A percentile compares a stretch with the other conserved stretches of the same genome.
Evolutionary conservation across 208 protist species (phyloP).

Genomic region (Leishmania tropica): DNA sequence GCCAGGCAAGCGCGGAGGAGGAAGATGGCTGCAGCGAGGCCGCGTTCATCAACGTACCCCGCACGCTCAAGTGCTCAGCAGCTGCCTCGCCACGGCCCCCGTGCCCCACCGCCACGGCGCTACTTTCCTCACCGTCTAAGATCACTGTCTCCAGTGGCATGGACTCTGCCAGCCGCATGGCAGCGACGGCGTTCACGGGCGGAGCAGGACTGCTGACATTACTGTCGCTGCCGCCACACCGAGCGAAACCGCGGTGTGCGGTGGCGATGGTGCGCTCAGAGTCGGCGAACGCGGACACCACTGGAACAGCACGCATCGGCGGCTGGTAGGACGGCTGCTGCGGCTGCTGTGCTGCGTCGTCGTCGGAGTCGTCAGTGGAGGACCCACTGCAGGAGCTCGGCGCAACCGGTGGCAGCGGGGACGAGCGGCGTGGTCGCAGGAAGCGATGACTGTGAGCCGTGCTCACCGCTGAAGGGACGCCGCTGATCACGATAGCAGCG

Average conservation of each 20-base stretch:
- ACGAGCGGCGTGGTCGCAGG: conserved; percentile 16
- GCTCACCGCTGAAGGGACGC: conserved; percentile 6
- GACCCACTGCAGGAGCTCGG: conserved; percentile 26
- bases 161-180: conserved; percentile 16
- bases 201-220: background rate
- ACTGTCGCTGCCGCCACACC: background rate
- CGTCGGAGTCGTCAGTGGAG: background rate
- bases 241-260: too few relatives aligned
- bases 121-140: conserved; percentile 10
- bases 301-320: conserved; percentile 6
- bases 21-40: background rate
- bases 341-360: background rate
- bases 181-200: background rate
- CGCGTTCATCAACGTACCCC: background rate
- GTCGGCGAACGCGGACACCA: background rate
- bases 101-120: conserved; percentile 4
- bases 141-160: conserved; percentile 26
- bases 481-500: background rate
- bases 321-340: conserved; percentile 10
- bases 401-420: conserved; percentile 27
- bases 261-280: background rate
- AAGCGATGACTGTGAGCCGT: conserved; percentile 10
- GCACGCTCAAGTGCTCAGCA: background rate
- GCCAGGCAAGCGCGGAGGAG: conserved; percentile 14
- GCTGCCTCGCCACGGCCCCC: background rate